These are phyloP conservation scores for Pezicula rhizophila DNA, from an alignment of 2,329 filamentous ascomycete species.

Conservation along the genomic window DNA sequence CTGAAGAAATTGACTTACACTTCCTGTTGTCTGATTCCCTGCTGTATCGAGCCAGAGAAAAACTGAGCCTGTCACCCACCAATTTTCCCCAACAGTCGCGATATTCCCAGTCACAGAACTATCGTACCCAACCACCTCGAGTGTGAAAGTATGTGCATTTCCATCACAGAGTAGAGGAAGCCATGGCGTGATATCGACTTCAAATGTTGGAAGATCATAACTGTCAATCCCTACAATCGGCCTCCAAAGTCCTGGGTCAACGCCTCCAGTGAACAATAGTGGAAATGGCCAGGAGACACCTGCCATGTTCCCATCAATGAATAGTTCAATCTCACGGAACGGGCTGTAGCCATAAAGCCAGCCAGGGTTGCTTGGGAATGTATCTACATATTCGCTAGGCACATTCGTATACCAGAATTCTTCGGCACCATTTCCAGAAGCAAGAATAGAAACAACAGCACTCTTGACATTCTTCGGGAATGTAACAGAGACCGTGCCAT, in stretches of 20 bases:
- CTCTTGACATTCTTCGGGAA: conserved; percentile 60
- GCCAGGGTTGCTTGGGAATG: conserved; percentile 50
- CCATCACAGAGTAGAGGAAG: conserved; percentile 62
- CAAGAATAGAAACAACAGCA: conserved; percentile 66
- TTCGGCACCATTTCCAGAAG: conserved; percentile 66
- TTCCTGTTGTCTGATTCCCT: conserved; percentile 8
- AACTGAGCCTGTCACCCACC: conserved; percentile 71
- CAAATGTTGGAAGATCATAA: conserved; percentile 69
- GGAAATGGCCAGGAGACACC: conserved; percentile 75
- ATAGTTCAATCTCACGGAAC: conserved; percentile 69
- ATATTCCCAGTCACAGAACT: conserved; percentile 34
- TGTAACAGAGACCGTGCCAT: conserved; percentile 34
- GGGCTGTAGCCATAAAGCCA: conserved; percentile 53
- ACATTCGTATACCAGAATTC: conserved; percentile 83
- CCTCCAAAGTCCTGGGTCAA: conserved; percentile 67
- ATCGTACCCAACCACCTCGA: conserved; percentile 58
- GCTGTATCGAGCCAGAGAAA: conserved; percentile 54
- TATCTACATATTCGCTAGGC: conserved; percentile 48
- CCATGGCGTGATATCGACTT: conserved; percentile 74
- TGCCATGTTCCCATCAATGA: conserved; percentile 63
- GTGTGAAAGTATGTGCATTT: conserved; percentile 54
- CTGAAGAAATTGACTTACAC: conserved; percentile 2
- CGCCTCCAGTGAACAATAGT: conserved; percentile 71
- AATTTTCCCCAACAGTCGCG: conserved; percentile 51
- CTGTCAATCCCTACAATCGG: conserved; percentile 70